A percentile compares a stretch with the other conserved stretches of the same genome.
These are phyloP conservation scores for Thermothelomyces thermophilus DNA, from an alignment of 2,329 filamentous ascomycete genomes.

Conservation along the genomic window DNA sequence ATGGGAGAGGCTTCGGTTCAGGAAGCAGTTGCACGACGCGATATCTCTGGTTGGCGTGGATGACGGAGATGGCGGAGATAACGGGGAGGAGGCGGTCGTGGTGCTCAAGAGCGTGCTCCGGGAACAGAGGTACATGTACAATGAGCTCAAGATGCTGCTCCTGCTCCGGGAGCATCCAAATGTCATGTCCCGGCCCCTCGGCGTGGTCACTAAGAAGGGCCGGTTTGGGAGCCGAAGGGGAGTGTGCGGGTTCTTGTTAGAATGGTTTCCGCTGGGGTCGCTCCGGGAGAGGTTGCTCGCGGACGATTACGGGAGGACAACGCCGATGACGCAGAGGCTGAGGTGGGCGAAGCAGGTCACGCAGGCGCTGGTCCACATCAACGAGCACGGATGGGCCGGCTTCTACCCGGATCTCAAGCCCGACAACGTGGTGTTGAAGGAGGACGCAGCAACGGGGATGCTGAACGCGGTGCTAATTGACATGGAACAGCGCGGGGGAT, in stretches of 20 bases:
- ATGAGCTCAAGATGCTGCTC: slow-evolving; percentile 24
- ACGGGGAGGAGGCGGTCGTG: background rate
- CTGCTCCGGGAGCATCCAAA: slow-evolving; percentile 17
- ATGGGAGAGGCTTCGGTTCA: slow-evolving; percentile 14
- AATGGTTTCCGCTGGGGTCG: slow-evolving; percentile 20
- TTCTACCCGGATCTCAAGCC: slow-evolving; percentile 27
- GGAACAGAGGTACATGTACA: slow-evolving; percentile 24
- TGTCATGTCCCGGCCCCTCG: slow-evolving; percentile 14
- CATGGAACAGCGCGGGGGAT: slow-evolving; percentile 26
- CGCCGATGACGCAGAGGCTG: slow-evolving; percentile 11
- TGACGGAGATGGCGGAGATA: background rate
- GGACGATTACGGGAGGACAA: background rate
- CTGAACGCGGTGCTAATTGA: slow-evolving; percentile 23
- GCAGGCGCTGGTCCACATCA: slow-evolving; percentile 21
- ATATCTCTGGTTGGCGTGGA: slow-evolving; percentile 20
- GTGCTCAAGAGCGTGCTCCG: slow-evolving; percentile 22
- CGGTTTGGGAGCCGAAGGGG: slow-evolving; percentile 21
- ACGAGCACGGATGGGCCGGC: background rate
- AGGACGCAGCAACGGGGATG: background rate
- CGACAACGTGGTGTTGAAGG: slow-evolving; percentile 23
- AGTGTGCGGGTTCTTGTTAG: slow-evolving; percentile 23
- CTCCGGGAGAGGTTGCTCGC: slow-evolving; percentile 14
- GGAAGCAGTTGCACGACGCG: slow-evolving; percentile 22
- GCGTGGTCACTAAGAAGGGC: slow-evolving; percentile 18
- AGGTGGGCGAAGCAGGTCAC: slow-evolving; percentile 22